These are phyloP conservation scores for Alternaria novae-zelandiae DNA, from an alignment of 2,329 filamentous ascomycete species.

Conservation along the genomic window DNA sequence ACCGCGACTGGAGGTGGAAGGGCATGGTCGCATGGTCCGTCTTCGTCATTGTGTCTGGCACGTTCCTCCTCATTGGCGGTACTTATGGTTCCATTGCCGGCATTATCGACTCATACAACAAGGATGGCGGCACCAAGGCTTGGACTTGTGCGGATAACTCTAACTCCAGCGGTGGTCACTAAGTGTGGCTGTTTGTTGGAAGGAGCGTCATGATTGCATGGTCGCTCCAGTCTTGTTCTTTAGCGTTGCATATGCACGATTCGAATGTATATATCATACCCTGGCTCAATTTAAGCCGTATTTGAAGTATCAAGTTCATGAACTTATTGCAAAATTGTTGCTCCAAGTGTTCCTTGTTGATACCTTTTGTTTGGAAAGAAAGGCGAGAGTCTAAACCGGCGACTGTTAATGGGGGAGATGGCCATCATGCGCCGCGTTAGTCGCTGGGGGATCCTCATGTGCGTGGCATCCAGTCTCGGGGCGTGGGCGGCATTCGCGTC, in stretches of 20 bases:
- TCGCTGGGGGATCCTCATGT: background rate
- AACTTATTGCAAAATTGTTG: background rate
- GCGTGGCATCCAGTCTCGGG: background rate
- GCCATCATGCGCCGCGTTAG: background rate
- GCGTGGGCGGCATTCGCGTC: background rate
- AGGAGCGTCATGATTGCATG: background rate
- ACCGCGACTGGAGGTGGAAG: constrained; percentile 21
- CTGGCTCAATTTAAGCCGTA: background rate
- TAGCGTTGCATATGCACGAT: constrained; percentile 1
- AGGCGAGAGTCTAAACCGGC: background rate
- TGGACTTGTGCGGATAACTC: constrained; percentile 39
- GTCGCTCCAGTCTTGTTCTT: background rate
- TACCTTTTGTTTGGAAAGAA: background rate
- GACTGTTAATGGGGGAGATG: background rate
- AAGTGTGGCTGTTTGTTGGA: background rate
- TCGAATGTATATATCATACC: background rate
- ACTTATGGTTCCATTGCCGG: constrained; percentile 36
- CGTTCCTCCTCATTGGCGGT: constrained; percentile 32
- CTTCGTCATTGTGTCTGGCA: constrained; percentile 31
- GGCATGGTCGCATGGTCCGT: constrained; percentile 30
- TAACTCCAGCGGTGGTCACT: constrained; percentile 17
- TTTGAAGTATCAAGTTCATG: background rate
- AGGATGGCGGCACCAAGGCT: constrained; percentile 26
- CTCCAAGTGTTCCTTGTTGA: background rate
- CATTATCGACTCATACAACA: constrained; percentile 35